Conservation (phyloP, 163 green algal genomes). For the Volvox carteri region DNA sequence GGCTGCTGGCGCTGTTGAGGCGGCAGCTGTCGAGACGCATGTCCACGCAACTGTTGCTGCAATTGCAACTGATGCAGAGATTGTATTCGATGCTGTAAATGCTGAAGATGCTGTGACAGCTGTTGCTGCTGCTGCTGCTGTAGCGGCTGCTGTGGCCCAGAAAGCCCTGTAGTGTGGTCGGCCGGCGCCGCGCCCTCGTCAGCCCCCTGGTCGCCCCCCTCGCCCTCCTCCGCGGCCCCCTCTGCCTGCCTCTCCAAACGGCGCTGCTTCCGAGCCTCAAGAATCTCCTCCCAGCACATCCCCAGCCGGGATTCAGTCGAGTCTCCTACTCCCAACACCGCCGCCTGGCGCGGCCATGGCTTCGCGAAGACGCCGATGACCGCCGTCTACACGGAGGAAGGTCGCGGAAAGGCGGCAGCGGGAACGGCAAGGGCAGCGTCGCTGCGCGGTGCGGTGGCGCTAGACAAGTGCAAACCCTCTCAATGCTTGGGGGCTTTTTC, state of each 20-base stretch:
- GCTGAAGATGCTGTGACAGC: background rate
- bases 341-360: background rate
- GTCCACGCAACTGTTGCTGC: background rate
- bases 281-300: slow-evolving; percentile 16
- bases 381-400: background rate
- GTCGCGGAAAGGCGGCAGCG: too few relatives aligned
- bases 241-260: background rate
- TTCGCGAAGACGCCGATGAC: background rate
- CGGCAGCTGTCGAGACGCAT: background rate
- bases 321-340: background rate
- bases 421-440: too few relatives aligned
- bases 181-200: background rate
- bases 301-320: background rate
- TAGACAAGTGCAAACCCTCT: too few relatives aligned
- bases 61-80: background rate
- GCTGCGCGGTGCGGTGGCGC: too few relatives aligned
- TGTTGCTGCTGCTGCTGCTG: background rate
- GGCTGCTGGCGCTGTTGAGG: background rate
- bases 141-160: background rate
- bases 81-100: too few relatives aligned
- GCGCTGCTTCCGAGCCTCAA: background rate
- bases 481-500: too few relatives aligned
- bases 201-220: background rate
- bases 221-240: background rate
- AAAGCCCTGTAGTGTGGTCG: too few relatives aligned